phyloP scores from a whole-genome alignment of 2,329 filamentous ascomycete genomes.

The Sporothrix globosa region DNA sequence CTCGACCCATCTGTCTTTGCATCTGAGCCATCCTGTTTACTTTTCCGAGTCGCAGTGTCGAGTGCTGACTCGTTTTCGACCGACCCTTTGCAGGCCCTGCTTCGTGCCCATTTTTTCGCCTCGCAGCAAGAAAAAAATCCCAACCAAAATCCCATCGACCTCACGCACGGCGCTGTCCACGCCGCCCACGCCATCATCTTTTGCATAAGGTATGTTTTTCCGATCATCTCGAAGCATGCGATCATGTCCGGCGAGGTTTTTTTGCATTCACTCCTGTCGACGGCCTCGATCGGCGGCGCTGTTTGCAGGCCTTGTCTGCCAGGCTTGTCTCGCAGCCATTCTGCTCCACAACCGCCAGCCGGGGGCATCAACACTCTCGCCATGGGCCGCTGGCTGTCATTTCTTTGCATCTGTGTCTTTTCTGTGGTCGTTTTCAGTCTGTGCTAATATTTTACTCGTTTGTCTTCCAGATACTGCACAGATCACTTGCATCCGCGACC shows the following conservation, averaged over 20 bases:
- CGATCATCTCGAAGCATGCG: conserved; percentile 31
- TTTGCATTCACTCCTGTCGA: conserved; percentile 22
- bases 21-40: background rate
- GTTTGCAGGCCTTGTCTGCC: conserved; percentile 23
- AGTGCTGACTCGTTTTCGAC: conserved; percentile 18
- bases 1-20: conserved; percentile 16
- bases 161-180: conserved; percentile 16
- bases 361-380: conserved; percentile 3
- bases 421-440: background rate
- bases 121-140: conserved; percentile 11
- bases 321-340: conserved; percentile 3
- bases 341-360: conserved; percentile 24
- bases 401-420: background rate
- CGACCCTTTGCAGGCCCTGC: conserved; percentile 25
- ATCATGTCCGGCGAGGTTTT: conserved; percentile 32
- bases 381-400: conserved; percentile 8
- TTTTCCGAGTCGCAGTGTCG: background rate
- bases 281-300: conserved; percentile 17
- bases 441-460: background rate
- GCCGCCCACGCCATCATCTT: conserved; percentile 29
- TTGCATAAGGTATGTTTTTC: conserved; percentile 35
- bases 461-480: background rate
- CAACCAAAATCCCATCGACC: conserved; percentile 26
- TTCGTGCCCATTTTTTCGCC: conserved; percentile 27
- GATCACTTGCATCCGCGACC: background rate